A percentile compares a stretch with the other conserved stretches of the same genome.
Evolutionary conservation across 2,329 filamentous ascomycete species (phyloP).

Genomic region (Diaporthe australafricana): DNA sequence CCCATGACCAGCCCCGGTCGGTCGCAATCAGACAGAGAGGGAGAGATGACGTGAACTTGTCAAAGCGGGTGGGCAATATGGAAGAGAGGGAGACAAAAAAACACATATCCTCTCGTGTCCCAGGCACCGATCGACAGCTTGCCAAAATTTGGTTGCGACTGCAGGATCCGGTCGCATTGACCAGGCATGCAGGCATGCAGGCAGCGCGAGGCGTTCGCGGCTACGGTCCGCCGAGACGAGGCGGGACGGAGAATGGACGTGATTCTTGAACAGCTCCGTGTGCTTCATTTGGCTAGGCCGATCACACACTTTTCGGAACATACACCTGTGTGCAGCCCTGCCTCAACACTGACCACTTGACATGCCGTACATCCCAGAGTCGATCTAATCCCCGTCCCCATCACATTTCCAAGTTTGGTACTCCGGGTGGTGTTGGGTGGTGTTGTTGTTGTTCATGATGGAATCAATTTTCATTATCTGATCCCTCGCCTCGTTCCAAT

Average conservation of each 20-base stretch:
- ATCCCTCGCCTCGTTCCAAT: conserved; percentile 37
- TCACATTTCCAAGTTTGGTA: neutral
- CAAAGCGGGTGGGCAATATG: neutral
- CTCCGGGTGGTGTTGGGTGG: neutral
- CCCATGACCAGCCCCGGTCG: neutral
- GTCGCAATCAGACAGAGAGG: neutral
- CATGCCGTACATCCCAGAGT: neutral
- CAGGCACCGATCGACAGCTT: neutral
- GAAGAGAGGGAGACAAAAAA: too few relatives aligned
- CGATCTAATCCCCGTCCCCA: neutral
- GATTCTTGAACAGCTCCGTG: neutral
- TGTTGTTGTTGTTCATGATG: conserved; percentile 38
- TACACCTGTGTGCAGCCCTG: conserved; percentile 9
- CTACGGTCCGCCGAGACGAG: neutral
- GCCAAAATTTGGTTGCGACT: neutral
- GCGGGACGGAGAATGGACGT: neutral
- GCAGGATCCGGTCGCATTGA: neutral
- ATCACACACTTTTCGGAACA: neutral
- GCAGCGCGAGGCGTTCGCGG: neutral
- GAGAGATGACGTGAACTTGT: neutral
- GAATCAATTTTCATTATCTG: conserved; percentile 36
- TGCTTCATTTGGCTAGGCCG: conserved; percentile 23
- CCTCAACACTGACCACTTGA: neutral
- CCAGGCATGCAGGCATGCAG: neutral
- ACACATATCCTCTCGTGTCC: neutral